Base-by-base conservation (phyloP, 108 stramenopile species). In the Fragilaria radians region DNA sequence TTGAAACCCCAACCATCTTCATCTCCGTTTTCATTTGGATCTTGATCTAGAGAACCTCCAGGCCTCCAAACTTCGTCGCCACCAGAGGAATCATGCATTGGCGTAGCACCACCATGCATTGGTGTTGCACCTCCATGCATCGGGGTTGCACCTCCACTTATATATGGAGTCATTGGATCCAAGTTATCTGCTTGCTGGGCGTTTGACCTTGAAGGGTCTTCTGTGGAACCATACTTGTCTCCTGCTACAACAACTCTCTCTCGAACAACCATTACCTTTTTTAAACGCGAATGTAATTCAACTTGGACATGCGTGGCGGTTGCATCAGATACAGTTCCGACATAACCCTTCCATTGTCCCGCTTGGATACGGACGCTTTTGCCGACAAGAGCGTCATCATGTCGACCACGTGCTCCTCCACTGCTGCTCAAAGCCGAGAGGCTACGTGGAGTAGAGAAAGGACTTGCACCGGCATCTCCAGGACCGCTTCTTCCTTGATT, bases 291-390 rank as follows among this genome's bases (percentile, higher is more conserved):
- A 56, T 94, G 93, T 24, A 94, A 59, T 57, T 94, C 93, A 9
- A 94, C 93, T 58, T 89, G 88, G 0, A 91, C 93, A 54, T 91
- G 89, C 19, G 89, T 89, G 9, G 85, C 85, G 11, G 93, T 94
- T 23, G 85, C 82, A 72, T 94, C 87, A 22, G 77, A 65, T 23
- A 94, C 93, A 50, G 79, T 77, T 24, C 93, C 93, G 18, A 94
- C 66, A 56, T 91, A 94, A 25, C 93, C 93, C 74, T 94, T 94
- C 93, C 93, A 94, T 66, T 86, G 80, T 7, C 93, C 93, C n/a
- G 88, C 74, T 62, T 88, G 91, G 52, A 94, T 86, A 54, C 87
- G 73, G 30, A 94, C 93, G 52, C 89, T 94, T 67, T 94, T 94
- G 33, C 88, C 79, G 59, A 91, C 80, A 48, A 93, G 71, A 45